These are phyloP conservation scores for Phialophora macrospora DNA, from an alignment of 2,329 filamentous ascomycete species.

Conservation along the genomic window DNA sequence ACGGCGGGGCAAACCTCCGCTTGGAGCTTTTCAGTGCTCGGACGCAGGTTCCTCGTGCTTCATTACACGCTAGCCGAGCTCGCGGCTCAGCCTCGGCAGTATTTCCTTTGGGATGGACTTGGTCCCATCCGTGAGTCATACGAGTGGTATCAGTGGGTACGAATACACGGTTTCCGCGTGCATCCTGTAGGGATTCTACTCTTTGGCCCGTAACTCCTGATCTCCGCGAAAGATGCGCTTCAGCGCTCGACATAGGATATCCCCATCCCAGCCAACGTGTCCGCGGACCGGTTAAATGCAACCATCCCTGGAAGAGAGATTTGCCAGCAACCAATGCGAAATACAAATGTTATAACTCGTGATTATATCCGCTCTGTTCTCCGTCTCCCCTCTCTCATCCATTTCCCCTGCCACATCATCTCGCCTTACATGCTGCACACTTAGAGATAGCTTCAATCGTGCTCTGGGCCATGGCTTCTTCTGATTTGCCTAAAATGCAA, in stretches of 20 bases:
- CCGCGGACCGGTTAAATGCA: conserved; percentile 14
- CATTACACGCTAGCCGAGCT: neutral
- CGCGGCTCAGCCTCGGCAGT: neutral
- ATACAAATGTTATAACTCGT: neutral
- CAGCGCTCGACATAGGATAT: neutral
- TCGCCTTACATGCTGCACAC: neutral
- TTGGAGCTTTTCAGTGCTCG: neutral
- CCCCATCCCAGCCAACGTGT: neutral
- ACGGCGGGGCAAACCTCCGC: neutral
- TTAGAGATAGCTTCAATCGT: neutral
- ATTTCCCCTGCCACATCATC: neutral
- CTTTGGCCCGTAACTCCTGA: neutral
- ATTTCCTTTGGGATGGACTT: neutral
- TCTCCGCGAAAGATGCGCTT: neutral
- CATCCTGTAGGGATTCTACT: neutral
- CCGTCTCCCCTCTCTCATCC: neutral
- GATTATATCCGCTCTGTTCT: neutral
- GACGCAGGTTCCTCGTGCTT: too few species aligned
- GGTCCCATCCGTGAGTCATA: neutral
- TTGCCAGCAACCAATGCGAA: neutral
- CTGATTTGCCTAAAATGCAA: conserved; percentile 62
- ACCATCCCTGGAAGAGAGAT: conserved; percentile 3
- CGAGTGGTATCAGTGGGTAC: neutral
- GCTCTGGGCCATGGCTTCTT: conserved; percentile 6
- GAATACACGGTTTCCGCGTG: neutral